Evolutionary conservation across 805 yeast species (phyloP).

Genomic region (Saccharomycopsis fodiens): DNA sequence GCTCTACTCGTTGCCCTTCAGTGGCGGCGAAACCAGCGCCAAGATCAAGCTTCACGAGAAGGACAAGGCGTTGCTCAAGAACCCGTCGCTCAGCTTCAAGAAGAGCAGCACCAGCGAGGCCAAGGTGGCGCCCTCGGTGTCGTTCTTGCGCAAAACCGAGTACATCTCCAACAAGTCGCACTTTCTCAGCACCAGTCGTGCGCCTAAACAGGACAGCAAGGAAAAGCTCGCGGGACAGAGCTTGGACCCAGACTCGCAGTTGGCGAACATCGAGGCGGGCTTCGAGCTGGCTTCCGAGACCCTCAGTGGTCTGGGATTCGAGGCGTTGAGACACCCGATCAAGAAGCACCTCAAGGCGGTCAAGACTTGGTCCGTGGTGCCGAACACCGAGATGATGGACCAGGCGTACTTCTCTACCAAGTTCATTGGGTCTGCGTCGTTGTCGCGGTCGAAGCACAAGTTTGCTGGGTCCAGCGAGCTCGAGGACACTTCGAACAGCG

Average conservation of each 20-base stretch:
- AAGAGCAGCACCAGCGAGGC: conserved; percentile 26
- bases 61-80: conserved; percentile 70
- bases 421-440: conserved; percentile 45
- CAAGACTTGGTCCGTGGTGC: conserved; percentile 71
- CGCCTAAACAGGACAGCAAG: not conserved
- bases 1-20: conserved; percentile 27
- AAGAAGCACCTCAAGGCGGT: conserved; percentile 69
- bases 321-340: conserved; percentile 63
- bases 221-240: conserved; percentile 7
- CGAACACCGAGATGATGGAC: conserved; percentile 89
- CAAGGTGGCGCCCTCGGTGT: conserved; percentile 30
- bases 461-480: conserved; percentile 24
- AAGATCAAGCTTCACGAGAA: conserved; percentile 56
- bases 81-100: conserved; percentile 40
- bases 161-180: conserved; percentile 57
- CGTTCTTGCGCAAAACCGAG: conserved; percentile 92
- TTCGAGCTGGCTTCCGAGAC: conserved; percentile 56
- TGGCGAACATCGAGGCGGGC: conserved; percentile 66
- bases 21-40: conserved; percentile 25
- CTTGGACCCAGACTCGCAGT: conserved; percentile 54
- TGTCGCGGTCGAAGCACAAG: conserved; percentile 23
- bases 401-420: conserved; percentile 59
- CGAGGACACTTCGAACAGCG: conserved; percentile 28
- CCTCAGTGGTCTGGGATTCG: conserved; percentile 33
- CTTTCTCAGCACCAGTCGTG: conserved; percentile 14